Evolutionary conservation across 306 rosid species (phyloP).

Genomic region (Glycyrrhiza uralensis): DNA sequence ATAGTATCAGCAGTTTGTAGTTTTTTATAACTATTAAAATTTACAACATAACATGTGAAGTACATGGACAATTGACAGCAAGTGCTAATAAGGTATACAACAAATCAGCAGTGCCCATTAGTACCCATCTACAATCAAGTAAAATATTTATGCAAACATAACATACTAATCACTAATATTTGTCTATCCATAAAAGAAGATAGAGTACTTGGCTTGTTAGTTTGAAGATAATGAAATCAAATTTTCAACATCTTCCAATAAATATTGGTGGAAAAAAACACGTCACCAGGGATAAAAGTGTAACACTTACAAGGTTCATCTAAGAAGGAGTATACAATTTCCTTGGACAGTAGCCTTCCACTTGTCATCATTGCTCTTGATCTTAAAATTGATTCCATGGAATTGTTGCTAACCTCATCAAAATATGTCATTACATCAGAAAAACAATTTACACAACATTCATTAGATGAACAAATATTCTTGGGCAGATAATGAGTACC

Average conservation of each 20-base stretch:
- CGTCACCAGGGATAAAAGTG: background rate
- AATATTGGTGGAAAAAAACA: background rate
- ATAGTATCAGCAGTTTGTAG: background rate
- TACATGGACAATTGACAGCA: background rate
- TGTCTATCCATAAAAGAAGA: too few relatives aligned
- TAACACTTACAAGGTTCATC: slow-evolving; percentile 71
- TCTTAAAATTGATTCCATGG: slow-evolving; percentile 58
- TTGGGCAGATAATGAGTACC: slow-evolving; percentile 39
- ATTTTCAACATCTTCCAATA: slow-evolving; percentile 1
- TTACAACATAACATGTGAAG: background rate
- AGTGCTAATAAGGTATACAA: background rate
- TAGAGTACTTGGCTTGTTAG: background rate
- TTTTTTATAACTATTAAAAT: background rate
- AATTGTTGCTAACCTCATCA: slow-evolving; percentile 45
- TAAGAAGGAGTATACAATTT: slow-evolving; percentile 40
- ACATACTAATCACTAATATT: too few relatives aligned
- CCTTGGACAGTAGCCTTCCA: slow-evolving; percentile 80
- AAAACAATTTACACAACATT: slow-evolving; percentile 1
- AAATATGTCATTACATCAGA: slow-evolving; percentile 3
- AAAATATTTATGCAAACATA: too few relatives aligned
- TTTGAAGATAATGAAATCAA: slow-evolving; percentile 8
- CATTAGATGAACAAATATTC: background rate
- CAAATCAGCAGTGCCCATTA: background rate
- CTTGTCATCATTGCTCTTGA: slow-evolving; percentile 79
- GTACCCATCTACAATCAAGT: background rate